Evolutionary conservation across 768 basidiomycete species (phyloP).

Genomic region (Lepiota venenata): DNA sequence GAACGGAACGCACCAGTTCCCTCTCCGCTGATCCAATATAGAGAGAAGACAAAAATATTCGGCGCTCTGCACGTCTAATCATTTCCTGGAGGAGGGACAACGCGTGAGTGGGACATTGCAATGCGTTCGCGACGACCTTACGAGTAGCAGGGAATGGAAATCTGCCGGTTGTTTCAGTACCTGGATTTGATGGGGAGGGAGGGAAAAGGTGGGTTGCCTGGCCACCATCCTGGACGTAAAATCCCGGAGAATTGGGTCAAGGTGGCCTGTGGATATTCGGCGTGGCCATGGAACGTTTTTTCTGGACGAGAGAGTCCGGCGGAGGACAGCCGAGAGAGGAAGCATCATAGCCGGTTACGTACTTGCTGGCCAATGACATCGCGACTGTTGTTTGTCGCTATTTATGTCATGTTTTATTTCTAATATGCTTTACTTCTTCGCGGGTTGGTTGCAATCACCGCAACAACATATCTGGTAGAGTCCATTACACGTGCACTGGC

Average conservation of each 20-base stretch:
- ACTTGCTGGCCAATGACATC: background rate
- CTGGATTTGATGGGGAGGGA: conserved; percentile 39
- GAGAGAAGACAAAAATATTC: conserved; percentile 88
- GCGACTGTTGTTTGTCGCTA: background rate
- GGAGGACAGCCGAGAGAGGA: conserved; percentile 40
- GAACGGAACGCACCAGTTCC: conserved; percentile 59
- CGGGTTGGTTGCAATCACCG: background rate
- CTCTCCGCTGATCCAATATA: conserved; percentile 82
- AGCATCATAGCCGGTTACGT: conserved; percentile 18
- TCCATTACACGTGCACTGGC: background rate
- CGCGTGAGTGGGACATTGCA: background rate
- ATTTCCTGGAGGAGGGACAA: conserved; percentile 47
- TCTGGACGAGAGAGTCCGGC: conserved; percentile 1
- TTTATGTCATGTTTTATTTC: background rate
- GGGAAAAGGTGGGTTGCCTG: conserved; percentile 38
- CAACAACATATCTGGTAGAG: background rate
- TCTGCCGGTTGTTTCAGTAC: conserved; percentile 39
- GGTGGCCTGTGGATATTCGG: conserved; percentile 5
- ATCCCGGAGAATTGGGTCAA: conserved; percentile 26
- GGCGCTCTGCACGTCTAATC: conserved; percentile 69
- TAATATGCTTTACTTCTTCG: background rate
- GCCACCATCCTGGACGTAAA: conserved; percentile 25
- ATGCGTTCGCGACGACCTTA: conserved; percentile 26
- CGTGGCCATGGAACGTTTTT: background rate
- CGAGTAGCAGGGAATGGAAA: conserved; percentile 42